Base-by-base conservation (phyloP, 176 grass and related monocot species). In the Oryza nivara region DNA sequence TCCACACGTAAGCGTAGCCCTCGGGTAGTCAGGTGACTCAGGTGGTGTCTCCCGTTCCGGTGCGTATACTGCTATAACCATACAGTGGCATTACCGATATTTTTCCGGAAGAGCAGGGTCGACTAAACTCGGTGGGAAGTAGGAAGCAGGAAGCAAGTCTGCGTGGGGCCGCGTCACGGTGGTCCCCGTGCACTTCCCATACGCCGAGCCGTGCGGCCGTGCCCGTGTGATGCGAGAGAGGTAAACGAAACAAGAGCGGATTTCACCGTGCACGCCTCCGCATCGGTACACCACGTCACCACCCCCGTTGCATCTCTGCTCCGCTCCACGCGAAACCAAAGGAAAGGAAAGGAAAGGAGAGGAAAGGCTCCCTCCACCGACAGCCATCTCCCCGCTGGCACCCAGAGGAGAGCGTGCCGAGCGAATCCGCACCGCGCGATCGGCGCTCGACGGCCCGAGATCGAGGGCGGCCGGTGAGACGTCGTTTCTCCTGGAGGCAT, bases 71-170 rank as follows among this genome's bases (percentile, higher is more conserved):
- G 13, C 4, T 51, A 51, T 51, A 5, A 51, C 11, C 48, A 51
- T 3, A 0, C 15, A 74, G 34, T 88, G 86, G 86, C 73, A 88
- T 9, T 72, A 20, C 35, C 20, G 65, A 25, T 78, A 83, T 23
- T 78, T 88, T 12, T 28, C 11, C 22, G 13, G 11, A 78, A 83
- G 13, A 51, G 58, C 16, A 78, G 6, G 80, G 80, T 65, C 13
- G 25, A 66, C 70, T 72, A 0, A 28, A 1, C n/a, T 9, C 36
- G 17, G 5, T 52, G 14, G 14, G 49, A 16, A 52, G 9, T 52
- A 4, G 15, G 49, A 16, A 52, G 15, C 49, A 1, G 16, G 44
- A 16, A 34, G 9, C 52, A 77, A 70, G 44, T 22, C 14, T 65
- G 20, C 6, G 28, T 67, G 28, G 11, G 16, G 65, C 65, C 17